Percentiles rank a stretch among this genome's conserved stretches.
These are phyloP conservation scores for Zancudomyces culisetae DNA, from an alignment of 371 early-diverging fungal genomes.

Conservation along the genomic window DNA sequence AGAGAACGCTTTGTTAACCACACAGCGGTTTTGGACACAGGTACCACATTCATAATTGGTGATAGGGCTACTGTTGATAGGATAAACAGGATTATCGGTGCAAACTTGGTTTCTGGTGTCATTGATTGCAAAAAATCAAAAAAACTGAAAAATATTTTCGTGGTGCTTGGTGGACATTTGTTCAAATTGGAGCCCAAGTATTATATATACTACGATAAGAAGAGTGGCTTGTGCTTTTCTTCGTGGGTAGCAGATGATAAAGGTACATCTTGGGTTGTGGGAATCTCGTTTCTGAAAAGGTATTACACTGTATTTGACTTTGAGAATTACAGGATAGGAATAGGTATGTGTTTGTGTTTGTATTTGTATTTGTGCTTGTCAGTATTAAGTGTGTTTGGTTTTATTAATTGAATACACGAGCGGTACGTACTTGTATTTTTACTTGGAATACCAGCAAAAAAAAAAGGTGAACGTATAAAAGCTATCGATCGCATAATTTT, in stretches of 20 bases:
- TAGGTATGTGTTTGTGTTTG: constrained; percentile 4
- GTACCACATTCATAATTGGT: constrained; percentile 22
- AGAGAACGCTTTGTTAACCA: too few relatives aligned
- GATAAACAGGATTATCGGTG: constrained; percentile 20
- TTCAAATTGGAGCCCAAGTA: constrained; percentile 1
- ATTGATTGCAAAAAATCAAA: constrained; percentile 15
- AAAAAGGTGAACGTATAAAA: too few relatives aligned
- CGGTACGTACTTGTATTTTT: too few relatives aligned
- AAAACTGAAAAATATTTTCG: constrained; percentile 13
- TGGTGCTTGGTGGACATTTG: constrained; percentile 7
- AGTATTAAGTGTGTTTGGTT: too few relatives aligned
- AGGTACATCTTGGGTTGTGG: constrained; percentile 24
- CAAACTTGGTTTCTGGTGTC: constrained; percentile 17
- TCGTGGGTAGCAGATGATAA: constrained; percentile 20
- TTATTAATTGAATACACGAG: too few relatives aligned
- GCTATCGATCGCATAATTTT: too few relatives aligned
- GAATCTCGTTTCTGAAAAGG: constrained; percentile 22
- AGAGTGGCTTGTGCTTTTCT: constrained; percentile 12
- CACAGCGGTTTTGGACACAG: constrained; percentile 20
- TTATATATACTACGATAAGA: constrained; percentile 13
- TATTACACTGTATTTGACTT: constrained; percentile 25
- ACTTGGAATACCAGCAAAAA: too few relatives aligned
- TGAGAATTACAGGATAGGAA: constrained; percentile 14
- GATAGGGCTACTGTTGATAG: constrained; percentile 14
- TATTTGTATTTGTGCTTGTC: neutral